Evolutionary conservation across 139 green algal species (phyloP), one percentile per base, ranked within the genome.

Genomic region (Yamagishiella unicocca): DNA sequence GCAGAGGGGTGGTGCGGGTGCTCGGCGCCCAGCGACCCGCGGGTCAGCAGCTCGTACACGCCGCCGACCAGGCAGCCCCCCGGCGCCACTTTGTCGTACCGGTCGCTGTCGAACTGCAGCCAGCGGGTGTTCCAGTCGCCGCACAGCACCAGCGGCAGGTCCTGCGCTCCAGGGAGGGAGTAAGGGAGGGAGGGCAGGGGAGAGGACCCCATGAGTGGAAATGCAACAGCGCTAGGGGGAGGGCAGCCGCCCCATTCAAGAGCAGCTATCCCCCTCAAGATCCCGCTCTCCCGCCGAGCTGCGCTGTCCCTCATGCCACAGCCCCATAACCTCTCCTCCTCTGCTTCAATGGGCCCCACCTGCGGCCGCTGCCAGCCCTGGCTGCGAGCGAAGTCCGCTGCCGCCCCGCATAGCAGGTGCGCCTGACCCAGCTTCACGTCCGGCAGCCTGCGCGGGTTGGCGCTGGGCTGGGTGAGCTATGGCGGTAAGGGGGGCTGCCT

Each of bases 31-130:
- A 83, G 75, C 1, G 38, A 68, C 38, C 75, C 75, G 35, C 53
- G 50, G 38, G 50, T 53, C 75, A 83, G 43, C 53, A 83, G 75
- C 35, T 83, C 75, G 31, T 83, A 70, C 75, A 83, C 75, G 14
- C 75, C 75, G 53, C 75, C 53, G 33, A 83, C 75, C 53, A 83
- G 75, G 75, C 75, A 83, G 75, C 75, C 75, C 14, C 53, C 75
- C 3, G 50, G 33, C 21, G 50, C 50, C 50, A 83, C 53, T 1
- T 25, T 4, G 53, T 83, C 75, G 75, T 71, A 22, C 27, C 50
- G 50, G 75, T 83, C 53, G 43, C 33, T 53, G 4, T 14, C 10
- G 33, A 70, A 53, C 25, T 54, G 31, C 1, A 37, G 2, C 75
- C 75, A 83, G 3, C 50, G 31, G 31, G 75, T 71, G 35, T 83